These are phyloP conservation scores for Alternaria ventricosa DNA, from an alignment of 2,329 filamentous ascomycete species.

Conservation along the genomic window DNA sequence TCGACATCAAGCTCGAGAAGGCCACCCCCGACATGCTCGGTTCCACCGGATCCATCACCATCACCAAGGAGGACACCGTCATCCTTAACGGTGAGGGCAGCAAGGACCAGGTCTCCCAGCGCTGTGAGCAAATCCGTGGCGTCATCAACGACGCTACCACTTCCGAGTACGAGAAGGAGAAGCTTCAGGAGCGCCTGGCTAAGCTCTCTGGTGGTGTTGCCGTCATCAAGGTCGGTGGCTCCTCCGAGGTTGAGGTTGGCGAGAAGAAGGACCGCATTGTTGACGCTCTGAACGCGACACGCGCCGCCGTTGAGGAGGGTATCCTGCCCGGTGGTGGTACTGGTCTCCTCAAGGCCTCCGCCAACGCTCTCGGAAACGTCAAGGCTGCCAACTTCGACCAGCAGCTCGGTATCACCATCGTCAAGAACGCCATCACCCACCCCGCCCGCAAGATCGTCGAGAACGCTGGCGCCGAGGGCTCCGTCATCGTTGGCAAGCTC, in stretches of 20 bases:
- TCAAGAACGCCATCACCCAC: constrained; percentile 97
- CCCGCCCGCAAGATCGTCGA: constrained; percentile 95
- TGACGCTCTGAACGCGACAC: constrained; percentile 96
- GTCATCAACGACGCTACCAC: constrained; percentile 93
- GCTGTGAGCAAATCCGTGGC: constrained; percentile 98
- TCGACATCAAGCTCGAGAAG: constrained; percentile 99
- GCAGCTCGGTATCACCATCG: constrained; percentile 95
- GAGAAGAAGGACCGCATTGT: constrained; percentile 99
- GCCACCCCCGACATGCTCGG: constrained; percentile 94
- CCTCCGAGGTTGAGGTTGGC: constrained; percentile 96
- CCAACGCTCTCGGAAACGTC: constrained; percentile 81
- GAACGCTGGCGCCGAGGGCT: constrained; percentile 95
- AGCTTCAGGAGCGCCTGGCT: constrained; percentile 98
- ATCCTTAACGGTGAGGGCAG: constrained; percentile 94
- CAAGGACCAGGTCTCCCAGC: constrained; percentile 92
- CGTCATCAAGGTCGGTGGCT: constrained; percentile 98
- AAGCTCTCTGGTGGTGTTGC: constrained; percentile 99
- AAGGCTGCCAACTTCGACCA: constrained; percentile 98
- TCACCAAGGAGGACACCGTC: constrained; percentile 99
- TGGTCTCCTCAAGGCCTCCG: constrained; percentile 94
- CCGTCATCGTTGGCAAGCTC: constrained; percentile 96
- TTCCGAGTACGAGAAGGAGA: constrained; percentile 99
- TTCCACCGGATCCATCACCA: constrained; percentile 96
- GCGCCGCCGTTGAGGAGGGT: constrained; percentile 97
- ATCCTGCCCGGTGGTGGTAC: constrained; percentile 99